Base-by-base conservation (phyloP, 2,329 filamentous ascomycete species). In the Xylaria multiplex region DNA sequence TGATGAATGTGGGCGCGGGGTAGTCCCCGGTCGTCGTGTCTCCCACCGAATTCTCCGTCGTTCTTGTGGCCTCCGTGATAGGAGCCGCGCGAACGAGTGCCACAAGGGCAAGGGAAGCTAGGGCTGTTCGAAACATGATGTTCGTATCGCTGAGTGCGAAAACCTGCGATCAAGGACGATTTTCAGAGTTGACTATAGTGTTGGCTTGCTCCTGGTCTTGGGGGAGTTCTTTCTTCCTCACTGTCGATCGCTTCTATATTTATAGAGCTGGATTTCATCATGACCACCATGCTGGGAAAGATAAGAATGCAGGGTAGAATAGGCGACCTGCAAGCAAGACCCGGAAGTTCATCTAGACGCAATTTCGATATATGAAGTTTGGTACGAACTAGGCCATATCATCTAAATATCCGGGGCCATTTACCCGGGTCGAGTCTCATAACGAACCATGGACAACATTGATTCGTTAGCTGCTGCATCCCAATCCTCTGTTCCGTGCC, bases 351-450 rank as follows among this genome's bases (percentile, higher is more conserved):
- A 72, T 77, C 66, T 75, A 72, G 69, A 71, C 32, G 68, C 70
- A 75, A 77, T 75, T 72, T 75, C 70, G 52, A 69, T 76, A 77
- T 64, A 77, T 75, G 73, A 72, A 60, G 56, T 53, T 49, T 67
- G 69, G 65, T 69, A 49, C 62, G 69, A 62, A 70, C 69, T 67
- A 65, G 71, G 64, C 70, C 65, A 62, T 64, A 69, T 69, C 68
- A 54, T 64, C 67, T 49, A 73, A 69, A 75, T 77, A 75, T 70
- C 74, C 74, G 74, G 74, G 37, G 64, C 60, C 58, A 75, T 76
- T 77, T 75, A 76, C 68, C 75, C 75, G 75, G 75, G 69, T 75
- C 69, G 72, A 72, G 73, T 73, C 69, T 67, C 59, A 65, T 65
- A 68, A 66, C 68, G 65, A 68, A 68, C 70, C 70, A 71, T 60